phyloP scores from a whole-genome alignment of 345 rosid species.

The Aquilaria yunnanensis region DNA sequence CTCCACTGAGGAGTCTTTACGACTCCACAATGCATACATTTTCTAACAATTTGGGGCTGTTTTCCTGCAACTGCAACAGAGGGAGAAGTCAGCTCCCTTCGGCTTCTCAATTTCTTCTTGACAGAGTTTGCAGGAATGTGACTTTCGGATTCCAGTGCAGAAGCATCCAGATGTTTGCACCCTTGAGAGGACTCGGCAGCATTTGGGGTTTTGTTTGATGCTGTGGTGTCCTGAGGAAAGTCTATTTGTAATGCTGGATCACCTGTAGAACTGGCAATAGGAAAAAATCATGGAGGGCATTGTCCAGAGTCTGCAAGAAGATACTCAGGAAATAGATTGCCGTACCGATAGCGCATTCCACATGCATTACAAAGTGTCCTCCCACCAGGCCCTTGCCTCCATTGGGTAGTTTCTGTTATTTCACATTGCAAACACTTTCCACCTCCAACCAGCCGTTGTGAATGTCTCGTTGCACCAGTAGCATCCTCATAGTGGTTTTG shows the following conservation, averaged over 20 bases:
- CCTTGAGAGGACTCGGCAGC: conserved; percentile 13
- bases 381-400: too few species aligned
- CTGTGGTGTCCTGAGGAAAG: conserved; percentile 51
- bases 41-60: conserved; percentile 41
- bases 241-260: conserved; percentile 31
- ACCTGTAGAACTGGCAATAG: too few species aligned
- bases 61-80: conserved; percentile 11
- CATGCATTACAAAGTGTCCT: too few species aligned
- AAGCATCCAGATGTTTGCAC: conserved; percentile 15
- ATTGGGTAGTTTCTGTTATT: too few species aligned
- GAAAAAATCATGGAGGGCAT: too few species aligned
- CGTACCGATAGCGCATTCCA: too few species aligned
- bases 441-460: conserved; percentile 1
- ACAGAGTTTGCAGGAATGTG: conserved; percentile 2
- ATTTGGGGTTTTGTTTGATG: conserved; percentile 13
- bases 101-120: conserved; percentile 24
- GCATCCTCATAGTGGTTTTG: conserved; percentile 20
- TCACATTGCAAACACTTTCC: too few species aligned
- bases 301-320: too few species aligned
- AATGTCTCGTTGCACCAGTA: conserved; percentile 45
- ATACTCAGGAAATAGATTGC: too few species aligned
- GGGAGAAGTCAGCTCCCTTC: background rate
- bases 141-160: conserved; percentile 35
- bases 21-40: conserved; percentile 58
- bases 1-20: conserved; percentile 71